A percentile compares a stretch with the other conserved stretches of the same genome.
These are phyloP conservation scores for Aspergillus oerlinghausenensis DNA, from an alignment of 2,329 filamentous ascomycete genomes.

Conservation along the genomic window DNA sequence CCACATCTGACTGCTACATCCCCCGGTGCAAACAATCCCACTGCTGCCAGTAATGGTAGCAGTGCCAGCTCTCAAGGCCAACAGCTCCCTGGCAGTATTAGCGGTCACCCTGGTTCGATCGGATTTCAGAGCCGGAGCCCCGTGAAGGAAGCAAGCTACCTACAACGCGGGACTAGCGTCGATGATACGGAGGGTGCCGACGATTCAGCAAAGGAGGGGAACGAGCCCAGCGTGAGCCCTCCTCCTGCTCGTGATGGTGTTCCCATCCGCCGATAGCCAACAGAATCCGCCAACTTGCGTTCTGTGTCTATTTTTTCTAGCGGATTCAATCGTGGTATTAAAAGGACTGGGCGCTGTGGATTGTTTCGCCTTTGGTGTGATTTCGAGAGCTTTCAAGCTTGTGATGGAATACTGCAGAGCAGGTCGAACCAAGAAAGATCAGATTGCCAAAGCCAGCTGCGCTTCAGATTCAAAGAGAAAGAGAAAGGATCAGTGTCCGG, in stretches of 20 bases:
- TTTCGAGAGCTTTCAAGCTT: slow-evolving; percentile 3
- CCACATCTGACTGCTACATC: slow-evolving; percentile 74
- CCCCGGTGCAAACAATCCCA: slow-evolving; percentile 34
- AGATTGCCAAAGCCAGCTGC: background rate
- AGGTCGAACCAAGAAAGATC: background rate
- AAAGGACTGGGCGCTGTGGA: slow-evolving; percentile 33
- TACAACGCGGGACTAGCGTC: slow-evolving; percentile 75
- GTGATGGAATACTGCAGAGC: background rate
- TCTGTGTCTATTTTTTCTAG: background rate
- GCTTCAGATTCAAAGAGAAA: background rate
- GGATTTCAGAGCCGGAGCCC: slow-evolving; percentile 65
- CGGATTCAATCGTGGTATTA: slow-evolving; percentile 20
- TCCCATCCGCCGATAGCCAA: slow-evolving; percentile 58
- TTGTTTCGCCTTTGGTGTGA: slow-evolving; percentile 13
- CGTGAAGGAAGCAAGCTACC: slow-evolving; percentile 83
- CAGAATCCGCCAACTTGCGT: background rate
- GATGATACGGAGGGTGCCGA: slow-evolving; percentile 37
- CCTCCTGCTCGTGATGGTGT: slow-evolving; percentile 50
- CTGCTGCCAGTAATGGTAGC: slow-evolving; percentile 27
- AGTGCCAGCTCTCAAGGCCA: slow-evolving; percentile 32
- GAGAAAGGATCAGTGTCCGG: background rate
- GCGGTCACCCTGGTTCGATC: slow-evolving; percentile 35
- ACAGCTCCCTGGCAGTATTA: slow-evolving; percentile 41
- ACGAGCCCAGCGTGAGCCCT: slow-evolving; percentile 42
- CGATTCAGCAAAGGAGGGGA: slow-evolving; percentile 32